Evolutionary conservation across 495 filamentous ascomycete species (phyloP).

Genomic region (Halenospora varia): DNA sequence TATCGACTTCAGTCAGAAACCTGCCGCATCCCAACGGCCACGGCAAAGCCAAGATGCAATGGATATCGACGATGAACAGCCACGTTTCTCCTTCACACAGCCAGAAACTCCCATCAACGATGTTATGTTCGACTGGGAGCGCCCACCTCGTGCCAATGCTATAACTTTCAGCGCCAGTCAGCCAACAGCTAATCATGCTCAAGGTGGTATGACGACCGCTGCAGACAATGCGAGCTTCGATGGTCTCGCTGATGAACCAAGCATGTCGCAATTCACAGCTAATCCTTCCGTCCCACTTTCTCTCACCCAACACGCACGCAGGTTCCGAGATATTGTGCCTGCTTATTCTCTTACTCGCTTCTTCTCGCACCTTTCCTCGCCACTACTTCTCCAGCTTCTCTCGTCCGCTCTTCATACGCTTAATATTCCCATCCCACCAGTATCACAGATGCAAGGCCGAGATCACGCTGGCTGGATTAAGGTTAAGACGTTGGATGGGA

Average conservation of each 20-base stretch:
- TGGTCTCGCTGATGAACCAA: conserved; percentile 78
- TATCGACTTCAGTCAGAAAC: conserved; percentile 78
- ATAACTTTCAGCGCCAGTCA: conserved; percentile 38
- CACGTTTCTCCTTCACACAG: conserved; percentile 64
- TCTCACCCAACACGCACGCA: conserved; percentile 79
- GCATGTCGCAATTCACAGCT: conserved; percentile 86
- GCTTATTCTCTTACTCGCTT: conserved; percentile 83
- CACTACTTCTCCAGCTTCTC: conserved; percentile 74
- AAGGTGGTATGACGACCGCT: conserved; percentile 10
- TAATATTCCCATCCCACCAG: conserved; percentile 66
- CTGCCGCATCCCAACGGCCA: conserved; percentile 42
- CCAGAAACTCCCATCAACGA: conserved; percentile 57
- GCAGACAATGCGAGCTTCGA: conserved; percentile 39
- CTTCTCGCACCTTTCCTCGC: conserved; percentile 76
- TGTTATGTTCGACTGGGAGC: conserved; percentile 50
- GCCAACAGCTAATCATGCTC: conserved; percentile 25
- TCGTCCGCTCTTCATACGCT: conserved; percentile 77
- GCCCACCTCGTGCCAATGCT: conserved; percentile 29
- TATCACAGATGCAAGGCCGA: conserved; percentile 26
- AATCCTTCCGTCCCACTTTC: conserved; percentile 74
- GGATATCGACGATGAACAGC: conserved; percentile 47
- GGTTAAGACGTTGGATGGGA: conserved; percentile 71
- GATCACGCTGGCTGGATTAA: conserved; percentile 56
- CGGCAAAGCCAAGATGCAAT: conserved; percentile 41
- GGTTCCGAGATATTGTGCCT: conserved; percentile 82